Base-by-base conservation (phyloP, 1,139 yeast species). In the Magnusiomyces paraingens region DNA sequence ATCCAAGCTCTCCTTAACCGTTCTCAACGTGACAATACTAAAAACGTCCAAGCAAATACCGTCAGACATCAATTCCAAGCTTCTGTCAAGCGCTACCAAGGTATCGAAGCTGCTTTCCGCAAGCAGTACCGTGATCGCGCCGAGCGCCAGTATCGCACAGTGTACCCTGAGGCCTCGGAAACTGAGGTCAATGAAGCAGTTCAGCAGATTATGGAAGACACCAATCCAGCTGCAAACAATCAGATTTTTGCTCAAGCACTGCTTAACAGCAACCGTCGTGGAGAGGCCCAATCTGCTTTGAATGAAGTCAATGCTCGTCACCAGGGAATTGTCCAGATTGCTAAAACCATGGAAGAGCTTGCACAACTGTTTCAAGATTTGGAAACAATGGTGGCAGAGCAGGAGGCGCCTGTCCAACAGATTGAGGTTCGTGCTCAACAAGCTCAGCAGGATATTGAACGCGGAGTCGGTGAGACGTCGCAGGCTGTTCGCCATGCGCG, bases 271-370 rank as follows among this genome's bases (percentile, higher is more conserved):
- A 88, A 89, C 71, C 84, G 97, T 73, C 84, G 95, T 66, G 99
- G 99, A 62, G 96, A 93, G 73, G 98, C 99, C 52, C 82, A 95
- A 70, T 83, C 96, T 39, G 99, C 95, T 2, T 79, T 93, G 64
- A 87, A 89, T 65, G 99, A 94, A 73, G 99, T 94, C 54, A 97
- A 93, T 73, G 83, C 88, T 49, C 85, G 99, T 75, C 99, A 94
- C 75, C 85, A 88, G 67, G 99, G 93, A 74, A 82, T 94, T 69
- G 85, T 89, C 74, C 88, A 90, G 75, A 86, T 94, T 72, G 98
- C 91, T 73, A 84, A 87, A 73, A 86, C 97, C 56, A 89, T 94
- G 88, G 90, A 94, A 47, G 99, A 93, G 73, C 81, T 93, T 70
- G 89, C 96, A 48, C 95, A 88, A 74, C 80, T 93, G 67, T 90